Conservation (phyloP, 2,329 filamentous ascomycete species). For the Cladobotryum protrusum region DNA sequence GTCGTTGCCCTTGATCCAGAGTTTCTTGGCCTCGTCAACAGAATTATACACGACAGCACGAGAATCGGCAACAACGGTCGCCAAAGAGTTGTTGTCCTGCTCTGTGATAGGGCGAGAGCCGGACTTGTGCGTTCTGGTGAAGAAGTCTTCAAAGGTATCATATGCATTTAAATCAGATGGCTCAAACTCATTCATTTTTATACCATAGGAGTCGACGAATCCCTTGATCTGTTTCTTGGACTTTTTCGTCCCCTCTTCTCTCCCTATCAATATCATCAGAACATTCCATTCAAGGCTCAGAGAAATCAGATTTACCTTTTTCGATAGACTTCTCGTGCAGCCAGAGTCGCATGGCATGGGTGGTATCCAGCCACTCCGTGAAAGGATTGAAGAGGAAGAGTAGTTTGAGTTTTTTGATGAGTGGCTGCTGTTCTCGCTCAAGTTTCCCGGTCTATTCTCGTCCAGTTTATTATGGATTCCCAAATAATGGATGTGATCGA, state of each 20-base stretch:
- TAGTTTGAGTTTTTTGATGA: constrained; percentile 35
- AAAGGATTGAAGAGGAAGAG: constrained; percentile 35
- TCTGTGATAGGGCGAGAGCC: constrained; percentile 24
- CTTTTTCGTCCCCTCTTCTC: constrained; percentile 21
- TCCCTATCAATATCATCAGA: constrained; percentile 5
- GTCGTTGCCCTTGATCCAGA: constrained; percentile 39
- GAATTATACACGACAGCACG: constrained; percentile 30
- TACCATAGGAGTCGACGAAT: constrained; percentile 31
- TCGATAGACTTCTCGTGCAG: constrained; percentile 30
- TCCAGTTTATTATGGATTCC: too few species aligned
- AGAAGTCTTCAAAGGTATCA: constrained; percentile 33
- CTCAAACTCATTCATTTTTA: constrained; percentile 32
- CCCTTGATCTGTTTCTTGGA: constrained; percentile 29
- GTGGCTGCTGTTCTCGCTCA: constrained; percentile 32
- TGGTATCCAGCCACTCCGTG: constrained; percentile 34
- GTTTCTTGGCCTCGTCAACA: constrained; percentile 24
- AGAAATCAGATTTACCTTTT: constrained; percentile 18
- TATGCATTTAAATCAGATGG: constrained; percentile 29
- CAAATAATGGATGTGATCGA: too few species aligned
- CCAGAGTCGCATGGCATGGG: constrained; percentile 29
- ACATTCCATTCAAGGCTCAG: too few species aligned
- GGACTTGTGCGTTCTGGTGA: constrained; percentile 27
- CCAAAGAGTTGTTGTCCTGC: constrained; percentile 20
- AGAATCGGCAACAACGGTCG: constrained; percentile 30
- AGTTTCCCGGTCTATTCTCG: constrained; percentile 23